Conservation (phyloP, 306 rosid species). For the Begonia masoniana region DNA sequence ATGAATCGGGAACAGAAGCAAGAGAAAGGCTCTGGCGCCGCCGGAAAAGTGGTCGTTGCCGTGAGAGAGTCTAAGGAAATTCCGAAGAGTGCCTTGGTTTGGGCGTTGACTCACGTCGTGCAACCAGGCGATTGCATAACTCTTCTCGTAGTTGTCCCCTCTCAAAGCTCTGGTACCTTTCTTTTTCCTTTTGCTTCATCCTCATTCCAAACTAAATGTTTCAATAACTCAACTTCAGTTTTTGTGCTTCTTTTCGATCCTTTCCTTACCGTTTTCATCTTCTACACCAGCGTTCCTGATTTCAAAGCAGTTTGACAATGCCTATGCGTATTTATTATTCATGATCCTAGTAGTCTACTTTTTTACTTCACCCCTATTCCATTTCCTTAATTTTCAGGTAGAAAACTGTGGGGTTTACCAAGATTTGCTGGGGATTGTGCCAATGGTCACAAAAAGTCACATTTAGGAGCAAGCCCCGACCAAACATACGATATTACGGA, state of each 20-base stretch:
- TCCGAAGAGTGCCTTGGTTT: conserved; percentile 84
- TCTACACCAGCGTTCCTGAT: no score
- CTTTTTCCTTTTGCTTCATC: conserved; percentile 2
- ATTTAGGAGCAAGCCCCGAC: conserved; percentile 57
- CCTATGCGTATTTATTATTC: no score
- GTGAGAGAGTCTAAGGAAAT: conserved; percentile 90
- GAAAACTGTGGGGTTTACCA: conserved; percentile 85
- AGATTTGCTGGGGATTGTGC: conserved; percentile 97
- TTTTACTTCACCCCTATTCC: background rate
- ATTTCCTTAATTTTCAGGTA: conserved; percentile 36
- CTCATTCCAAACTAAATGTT: background rate
- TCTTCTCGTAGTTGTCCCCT: conserved; percentile 81
- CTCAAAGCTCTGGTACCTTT: conserved; percentile 66
- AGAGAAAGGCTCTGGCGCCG: conserved; percentile 63
- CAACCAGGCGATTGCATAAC: conserved; percentile 97
- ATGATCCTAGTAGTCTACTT: no score
- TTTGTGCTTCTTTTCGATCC: no score
- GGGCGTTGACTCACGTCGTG: conserved; percentile 98
- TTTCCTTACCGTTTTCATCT: no score
- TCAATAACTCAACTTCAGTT: no score
- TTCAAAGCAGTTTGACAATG: no score
- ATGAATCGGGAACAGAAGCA: conserved; percentile 78
- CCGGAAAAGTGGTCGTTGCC: conserved; percentile 86
- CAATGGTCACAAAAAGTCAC: conserved; percentile 47
- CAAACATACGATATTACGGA: conserved; percentile 71